These are phyloP conservation scores for Coffea humblotiana DNA, from an alignment of 305 asterid genomes.

Conservation along the genomic window DNA sequence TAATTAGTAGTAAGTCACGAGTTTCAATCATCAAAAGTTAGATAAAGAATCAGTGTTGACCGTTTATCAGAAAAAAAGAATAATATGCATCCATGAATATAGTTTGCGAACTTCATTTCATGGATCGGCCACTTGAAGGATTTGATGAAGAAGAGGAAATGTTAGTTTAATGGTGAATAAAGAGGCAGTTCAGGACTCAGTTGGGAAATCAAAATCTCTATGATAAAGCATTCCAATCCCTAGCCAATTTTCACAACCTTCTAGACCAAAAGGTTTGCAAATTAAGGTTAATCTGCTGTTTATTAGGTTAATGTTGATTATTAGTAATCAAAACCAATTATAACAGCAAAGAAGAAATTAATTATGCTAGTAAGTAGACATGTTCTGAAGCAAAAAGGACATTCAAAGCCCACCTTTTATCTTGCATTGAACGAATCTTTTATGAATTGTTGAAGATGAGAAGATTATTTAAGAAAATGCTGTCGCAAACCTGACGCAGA, in stretches of 20 bases:
- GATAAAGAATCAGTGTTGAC: no score
- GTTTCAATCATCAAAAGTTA: no score
- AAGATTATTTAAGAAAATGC: conserved; percentile 13
- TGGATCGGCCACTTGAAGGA: no score
- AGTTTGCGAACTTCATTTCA: no score
- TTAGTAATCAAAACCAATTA: background rate
- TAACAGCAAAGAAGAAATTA: background rate
- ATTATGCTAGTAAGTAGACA: background rate
- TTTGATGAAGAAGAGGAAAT: background rate
- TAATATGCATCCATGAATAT: background rate
- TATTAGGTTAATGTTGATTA: background rate
- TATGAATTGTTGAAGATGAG: conserved; percentile 25
- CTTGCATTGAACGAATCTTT: conserved; percentile 29
- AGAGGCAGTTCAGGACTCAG: background rate
- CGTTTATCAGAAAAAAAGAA: no score
- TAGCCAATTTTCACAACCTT: background rate
- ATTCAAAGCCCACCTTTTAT: conserved; percentile 10
- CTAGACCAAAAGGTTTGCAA: background rate
- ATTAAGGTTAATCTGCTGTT: background rate
- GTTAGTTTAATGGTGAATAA: background rate
- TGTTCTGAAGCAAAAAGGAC: background rate
- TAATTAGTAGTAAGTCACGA: no score
- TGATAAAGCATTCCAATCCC: background rate
- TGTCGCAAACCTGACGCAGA: conserved; percentile 32
- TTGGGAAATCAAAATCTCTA: background rate